These are phyloP conservation scores for Nannochloropsis oceanica DNA, from an alignment of 108 stramenopile genomes.

Conservation along the genomic window DNA sequence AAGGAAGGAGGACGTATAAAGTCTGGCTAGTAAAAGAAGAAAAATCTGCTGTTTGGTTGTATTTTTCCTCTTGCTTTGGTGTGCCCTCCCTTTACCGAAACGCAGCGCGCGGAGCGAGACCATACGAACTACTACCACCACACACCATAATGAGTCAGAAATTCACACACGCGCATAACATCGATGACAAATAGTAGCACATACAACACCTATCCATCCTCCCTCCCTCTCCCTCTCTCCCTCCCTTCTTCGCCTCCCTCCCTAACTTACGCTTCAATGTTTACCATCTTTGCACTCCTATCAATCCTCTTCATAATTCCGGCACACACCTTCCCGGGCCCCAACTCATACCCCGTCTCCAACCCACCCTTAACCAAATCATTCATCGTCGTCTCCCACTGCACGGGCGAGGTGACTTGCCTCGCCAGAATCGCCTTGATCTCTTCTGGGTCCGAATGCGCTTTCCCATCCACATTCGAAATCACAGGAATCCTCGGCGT, in stretches of 20 bases:
- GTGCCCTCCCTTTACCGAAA: no score
- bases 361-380: constrained; percentile 64
- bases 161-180: no score
- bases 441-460: constrained; percentile 72
- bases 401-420: constrained; percentile 83
- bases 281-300: constrained; percentile 66
- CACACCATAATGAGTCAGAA: no score
- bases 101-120: no score
- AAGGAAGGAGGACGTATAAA: no score
- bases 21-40: no score
- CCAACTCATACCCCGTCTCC: constrained; percentile 51
- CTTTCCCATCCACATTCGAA: constrained; percentile 90
- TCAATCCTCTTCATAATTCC: constrained; percentile 87
- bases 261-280: constrained; percentile 62
- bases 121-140: no score
- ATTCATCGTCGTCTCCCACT: constrained; percentile 81
- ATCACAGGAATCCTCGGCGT: constrained; percentile 83
- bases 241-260: background rate
- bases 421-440: constrained; percentile 85
- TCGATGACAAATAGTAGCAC: no score
- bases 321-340: constrained; percentile 62
- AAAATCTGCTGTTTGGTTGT: no score
- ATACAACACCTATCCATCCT: background rate
- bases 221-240: background rate
- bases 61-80: no score